Evolutionary conservation across 179 eudicot genomes (phyloP), one percentile per base, ranked within the genome.

Genomic region (Sideroxylon spinosum): DNA sequence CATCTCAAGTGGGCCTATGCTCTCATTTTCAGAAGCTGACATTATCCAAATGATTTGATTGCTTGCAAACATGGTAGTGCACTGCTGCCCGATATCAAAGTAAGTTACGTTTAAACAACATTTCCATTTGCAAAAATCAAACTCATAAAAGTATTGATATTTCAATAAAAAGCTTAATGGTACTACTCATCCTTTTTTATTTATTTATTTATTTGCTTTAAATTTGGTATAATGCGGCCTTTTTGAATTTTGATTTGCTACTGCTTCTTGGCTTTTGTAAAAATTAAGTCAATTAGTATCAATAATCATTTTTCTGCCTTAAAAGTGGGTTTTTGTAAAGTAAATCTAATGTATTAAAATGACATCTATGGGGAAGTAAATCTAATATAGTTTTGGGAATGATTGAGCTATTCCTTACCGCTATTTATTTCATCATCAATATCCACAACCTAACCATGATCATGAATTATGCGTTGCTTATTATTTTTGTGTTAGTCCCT

Each of bases 1-100:
- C 97, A 94, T 86, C 98, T 96, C 66, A 98, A 96, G 79, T 98
- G 99, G 84, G 99, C 99, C 64, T 96, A 96, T 90, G 99, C 99
- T 68, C 99, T 96, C 22, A 90, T 94, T 76, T 96, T 96, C 73
- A 96, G 94, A 90, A 96, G 99, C 76, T 83, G 86, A 29, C 98
- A 91, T 81, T 94, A 94, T 85, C 99, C 98, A 32, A 94, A 96
- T 87, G 99, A 96, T 84, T 82, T 96, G 90, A 78, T 96, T 88
- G 98, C 99, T 83, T 96, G 99, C 84, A 96, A 91, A 83, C 99
- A 93, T 79, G 99, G 99, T 60, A 92, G 99, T 78, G 98, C 99
- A 13, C 78, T 96, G 88, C 97, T 96, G 78, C 97, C 94, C 78
- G 99, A 97, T 77, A 93, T 96, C 77, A 96, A 94, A 87, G 99